These are phyloP conservation scores for Balakata baccata DNA, from an alignment of 345 rosid genomes.

Conservation along the genomic window DNA sequence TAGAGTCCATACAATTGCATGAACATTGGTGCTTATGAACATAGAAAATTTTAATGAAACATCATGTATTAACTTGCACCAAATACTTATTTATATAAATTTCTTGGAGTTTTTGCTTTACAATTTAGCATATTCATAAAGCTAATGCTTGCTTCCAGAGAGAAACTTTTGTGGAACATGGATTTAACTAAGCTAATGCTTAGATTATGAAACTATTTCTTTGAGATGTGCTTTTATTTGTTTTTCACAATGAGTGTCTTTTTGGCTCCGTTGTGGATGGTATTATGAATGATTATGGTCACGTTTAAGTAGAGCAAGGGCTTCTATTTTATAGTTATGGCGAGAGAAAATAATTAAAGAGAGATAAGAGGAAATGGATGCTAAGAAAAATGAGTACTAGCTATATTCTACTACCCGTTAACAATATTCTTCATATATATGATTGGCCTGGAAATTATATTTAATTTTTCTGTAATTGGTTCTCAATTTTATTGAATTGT, in stretches of 20 bases:
- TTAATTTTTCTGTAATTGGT: not conserved
- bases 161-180: not conserved
- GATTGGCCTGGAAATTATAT: not conserved
- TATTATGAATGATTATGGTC: not conserved
- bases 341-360: not conserved
- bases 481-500: not conserved
- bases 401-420: not conserved
- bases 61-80: not conserved
- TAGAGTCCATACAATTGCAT: too few species aligned
- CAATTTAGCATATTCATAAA: not conserved
- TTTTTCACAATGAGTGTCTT: not conserved
- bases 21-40: not conserved
- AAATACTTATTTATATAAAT: too few species aligned
- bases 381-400: not conserved
- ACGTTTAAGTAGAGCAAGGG: not conserved
- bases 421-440: not conserved
- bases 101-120: not conserved
- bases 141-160: not conserved
- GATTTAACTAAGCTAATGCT: not conserved
- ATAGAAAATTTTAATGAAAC: not conserved
- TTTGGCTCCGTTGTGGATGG: not conserved
- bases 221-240: not conserved
- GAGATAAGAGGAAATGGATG: not conserved
- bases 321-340: not conserved
- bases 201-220: not conserved